phyloP scores from a whole-genome alignment of 2,329 filamentous ascomycete species.

The Cladosporium sp. region DNA sequence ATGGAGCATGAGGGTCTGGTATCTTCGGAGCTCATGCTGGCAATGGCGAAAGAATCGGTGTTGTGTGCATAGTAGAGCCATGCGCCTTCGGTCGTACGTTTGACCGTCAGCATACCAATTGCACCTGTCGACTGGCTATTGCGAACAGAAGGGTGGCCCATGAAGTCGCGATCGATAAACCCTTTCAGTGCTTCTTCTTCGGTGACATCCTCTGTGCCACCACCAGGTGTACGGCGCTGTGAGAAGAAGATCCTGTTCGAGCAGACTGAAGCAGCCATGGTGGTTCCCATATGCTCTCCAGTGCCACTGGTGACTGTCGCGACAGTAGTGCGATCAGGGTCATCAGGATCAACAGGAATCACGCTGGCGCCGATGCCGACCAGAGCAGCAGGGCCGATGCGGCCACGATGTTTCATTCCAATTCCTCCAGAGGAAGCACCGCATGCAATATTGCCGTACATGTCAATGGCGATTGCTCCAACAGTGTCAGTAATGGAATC shows the following conservation, averaged over 20 bases:
- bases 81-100: conserved; percentile 70
- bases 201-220: conserved; percentile 50
- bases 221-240: conserved; percentile 5
- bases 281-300: conserved; percentile 96
- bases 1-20: conserved; percentile 74
- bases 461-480: conserved; percentile 89
- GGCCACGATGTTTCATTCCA: conserved; percentile 93
- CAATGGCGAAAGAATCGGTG: conserved; percentile 78
- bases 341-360: conserved; percentile 68
- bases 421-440: conserved; percentile 96
- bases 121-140: conserved; percentile 77
- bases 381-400: conserved; percentile 85
- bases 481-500: conserved; percentile 88
- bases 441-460: conserved; percentile 79
- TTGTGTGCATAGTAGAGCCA: conserved; percentile 95
- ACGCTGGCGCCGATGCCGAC: conserved; percentile 89
- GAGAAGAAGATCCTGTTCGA: conserved; percentile 70
- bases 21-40: conserved; percentile 81
- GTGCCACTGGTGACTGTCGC: conserved; percentile 90
- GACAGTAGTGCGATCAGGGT: conserved; percentile 64
- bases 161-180: conserved; percentile 86
- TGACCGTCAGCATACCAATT: conserved; percentile 86
- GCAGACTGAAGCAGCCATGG: conserved; percentile 81
- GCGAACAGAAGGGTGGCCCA: conserved; percentile 80
- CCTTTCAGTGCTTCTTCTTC: conserved; percentile 74